Percentiles rank a stretch among this genome's conserved stretches.
Conservation (phyloP, 202 grass and related monocot genomes). For the Tripidium arundinaceum region DNA sequence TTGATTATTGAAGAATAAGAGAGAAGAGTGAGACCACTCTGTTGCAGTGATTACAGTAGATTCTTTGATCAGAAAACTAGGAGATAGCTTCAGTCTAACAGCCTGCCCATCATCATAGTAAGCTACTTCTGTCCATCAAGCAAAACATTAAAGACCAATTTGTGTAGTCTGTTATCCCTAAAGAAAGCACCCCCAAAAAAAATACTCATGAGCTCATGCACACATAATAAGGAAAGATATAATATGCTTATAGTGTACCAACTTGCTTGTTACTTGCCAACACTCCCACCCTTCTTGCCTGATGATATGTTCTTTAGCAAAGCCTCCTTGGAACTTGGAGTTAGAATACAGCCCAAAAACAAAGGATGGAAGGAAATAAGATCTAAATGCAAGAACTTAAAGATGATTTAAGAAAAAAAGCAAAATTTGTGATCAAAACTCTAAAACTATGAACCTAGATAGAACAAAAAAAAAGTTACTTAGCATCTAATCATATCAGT, state of each 20-base stretch:
- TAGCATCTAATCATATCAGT: not conserved
- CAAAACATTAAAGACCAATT: too few species aligned
- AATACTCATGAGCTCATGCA: constrained; percentile 23
- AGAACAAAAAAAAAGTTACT: not conserved
- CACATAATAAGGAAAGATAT: constrained; percentile 8
- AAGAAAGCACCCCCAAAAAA: constrained; percentile 13
- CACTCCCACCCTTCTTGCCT: constrained; percentile 55
- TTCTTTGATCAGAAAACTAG: constrained; percentile 56
- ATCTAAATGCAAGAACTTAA: constrained; percentile 7
- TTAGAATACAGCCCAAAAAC: constrained; percentile 22
- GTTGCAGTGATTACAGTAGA: constrained; percentile 89
- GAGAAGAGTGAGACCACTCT: constrained; percentile 54
- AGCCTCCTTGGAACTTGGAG: constrained; percentile 29
- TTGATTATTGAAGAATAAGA: constrained; percentile 21
- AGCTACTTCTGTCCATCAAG: not conserved
- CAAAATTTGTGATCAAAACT: constrained; percentile 6
- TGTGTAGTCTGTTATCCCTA: too few species aligned
- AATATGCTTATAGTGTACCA: constrained; percentile 32
- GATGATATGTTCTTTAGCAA: constrained; percentile 49
- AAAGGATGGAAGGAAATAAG: not conserved
- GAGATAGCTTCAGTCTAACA: constrained; percentile 36
- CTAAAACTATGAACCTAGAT: not conserved
- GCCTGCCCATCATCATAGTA: constrained; percentile 97
- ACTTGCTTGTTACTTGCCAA: constrained; percentile 96
- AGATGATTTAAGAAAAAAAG: not conserved